phyloP scores from a whole-genome alignment of 202 grass and related monocot genomes.

The Saccharum hybrid region DNA sequence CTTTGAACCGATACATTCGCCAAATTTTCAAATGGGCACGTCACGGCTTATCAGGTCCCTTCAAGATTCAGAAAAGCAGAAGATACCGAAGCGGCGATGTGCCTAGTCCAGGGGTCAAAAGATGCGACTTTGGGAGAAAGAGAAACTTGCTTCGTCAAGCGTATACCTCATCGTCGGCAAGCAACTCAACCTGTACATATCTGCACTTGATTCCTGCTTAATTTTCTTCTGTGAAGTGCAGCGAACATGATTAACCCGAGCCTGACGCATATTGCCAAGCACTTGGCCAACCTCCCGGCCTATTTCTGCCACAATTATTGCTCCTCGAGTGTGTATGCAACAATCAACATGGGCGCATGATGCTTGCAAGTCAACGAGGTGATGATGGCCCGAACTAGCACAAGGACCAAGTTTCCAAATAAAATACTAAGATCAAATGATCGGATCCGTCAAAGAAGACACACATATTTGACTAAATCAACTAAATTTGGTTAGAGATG shows the following conservation, averaged over 20 bases:
- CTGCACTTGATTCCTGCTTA: neutral
- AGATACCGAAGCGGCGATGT: neutral
- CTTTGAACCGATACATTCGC: neutral
- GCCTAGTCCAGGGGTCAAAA: neutral
- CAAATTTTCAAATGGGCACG: neutral
- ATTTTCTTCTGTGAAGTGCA: neutral
- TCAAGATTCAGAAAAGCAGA: neutral
- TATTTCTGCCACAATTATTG: neutral
- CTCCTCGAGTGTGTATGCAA: neutral
- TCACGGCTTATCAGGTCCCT: neutral
- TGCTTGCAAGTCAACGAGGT: neutral
- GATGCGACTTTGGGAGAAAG: neutral
- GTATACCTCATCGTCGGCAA: neutral
- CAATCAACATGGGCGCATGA: neutral
- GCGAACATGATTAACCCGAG: slow-evolving; percentile 8
- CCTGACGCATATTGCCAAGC: neutral
- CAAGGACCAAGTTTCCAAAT: neutral
- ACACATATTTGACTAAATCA: neutral
- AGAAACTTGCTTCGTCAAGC: neutral
- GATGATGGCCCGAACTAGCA: neutral
- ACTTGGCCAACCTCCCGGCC: neutral
- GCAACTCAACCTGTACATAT: neutral
- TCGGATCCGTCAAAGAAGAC: neutral
- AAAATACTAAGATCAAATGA: neutral
- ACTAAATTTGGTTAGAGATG: neutral